Evolutionary conservation across 305 asterid genomes (phyloP).

Genomic region (Fraxinus greggii): DNA sequence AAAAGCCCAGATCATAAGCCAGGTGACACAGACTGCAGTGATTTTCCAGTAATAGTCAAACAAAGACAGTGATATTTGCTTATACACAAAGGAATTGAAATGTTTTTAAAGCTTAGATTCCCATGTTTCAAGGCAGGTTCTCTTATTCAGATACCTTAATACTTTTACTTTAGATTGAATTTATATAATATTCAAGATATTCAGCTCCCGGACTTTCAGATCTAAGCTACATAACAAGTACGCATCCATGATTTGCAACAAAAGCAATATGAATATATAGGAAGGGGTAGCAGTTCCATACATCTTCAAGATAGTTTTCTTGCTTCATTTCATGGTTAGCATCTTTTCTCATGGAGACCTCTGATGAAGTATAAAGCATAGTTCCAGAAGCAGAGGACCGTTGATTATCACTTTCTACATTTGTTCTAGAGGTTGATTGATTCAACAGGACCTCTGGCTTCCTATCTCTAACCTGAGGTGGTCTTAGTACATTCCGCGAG

Average conservation of each 20-base stretch:
- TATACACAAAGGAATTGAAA: neutral
- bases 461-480: slow-evolving; percentile 83
- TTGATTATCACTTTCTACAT: slow-evolving; percentile 49
- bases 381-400: slow-evolving; percentile 67
- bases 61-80: neutral
- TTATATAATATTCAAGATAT: neutral
- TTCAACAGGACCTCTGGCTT: slow-evolving; percentile 57
- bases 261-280: slow-evolving; percentile 8
- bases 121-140: neutral
- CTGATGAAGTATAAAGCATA: slow-evolving; percentile 41
- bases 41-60: neutral
- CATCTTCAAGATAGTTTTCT: slow-evolving; percentile 57
- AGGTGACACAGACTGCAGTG: neutral
- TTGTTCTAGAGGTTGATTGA: slow-evolving; percentile 55
- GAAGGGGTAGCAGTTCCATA: slow-evolving; percentile 41
- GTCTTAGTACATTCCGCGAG: slow-evolving; percentile 70
- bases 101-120: neutral
- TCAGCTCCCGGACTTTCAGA: slow-evolving; percentile 22
- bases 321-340: slow-evolving; percentile 40
- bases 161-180: neutral
- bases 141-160: neutral
- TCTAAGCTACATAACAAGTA: neutral
- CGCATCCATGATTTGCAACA: slow-evolving; percentile 17
- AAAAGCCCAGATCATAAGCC: neutral
- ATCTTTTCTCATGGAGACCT: slow-evolving; percentile 44